phyloP scores from a whole-genome alignment of 306 rosid species.

The Casuarina equisetifolia region DNA sequence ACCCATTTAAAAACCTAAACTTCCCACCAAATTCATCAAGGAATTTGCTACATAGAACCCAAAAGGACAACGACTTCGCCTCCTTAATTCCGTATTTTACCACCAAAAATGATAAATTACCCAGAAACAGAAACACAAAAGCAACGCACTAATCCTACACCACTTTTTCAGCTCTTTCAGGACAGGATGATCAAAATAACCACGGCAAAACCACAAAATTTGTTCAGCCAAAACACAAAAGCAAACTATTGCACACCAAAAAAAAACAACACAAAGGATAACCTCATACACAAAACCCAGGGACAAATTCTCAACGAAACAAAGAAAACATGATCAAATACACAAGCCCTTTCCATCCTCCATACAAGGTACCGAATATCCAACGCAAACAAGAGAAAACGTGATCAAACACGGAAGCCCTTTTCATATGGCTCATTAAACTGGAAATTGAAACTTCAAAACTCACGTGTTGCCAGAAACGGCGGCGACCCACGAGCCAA shows the following conservation, averaged over 20 bases:
- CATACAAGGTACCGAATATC: not conserved
- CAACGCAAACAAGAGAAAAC: no score
- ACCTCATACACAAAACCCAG: not conserved
- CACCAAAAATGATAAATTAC: not conserved
- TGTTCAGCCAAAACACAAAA: conserved; percentile 10
- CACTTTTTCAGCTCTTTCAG: conserved; percentile 7
- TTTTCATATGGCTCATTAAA: no score
- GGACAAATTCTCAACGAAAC: not conserved
- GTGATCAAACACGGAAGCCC: no score
- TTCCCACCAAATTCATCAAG: conserved; percentile 29
- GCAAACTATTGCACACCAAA: not conserved
- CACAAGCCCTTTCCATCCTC: conserved; percentile 13
- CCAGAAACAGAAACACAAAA: not conserved
- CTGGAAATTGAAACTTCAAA: not conserved
- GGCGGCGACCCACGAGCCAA: conserved; percentile 25
- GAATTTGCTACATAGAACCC: conserved; percentile 24
- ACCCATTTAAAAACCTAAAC: conserved; percentile 20
- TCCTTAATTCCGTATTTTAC: conserved; percentile 10
- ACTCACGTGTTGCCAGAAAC: conserved; percentile 36
- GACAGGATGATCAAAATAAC: conserved; percentile 23
- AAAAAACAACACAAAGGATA: not conserved
- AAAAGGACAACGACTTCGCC: conserved; percentile 1
- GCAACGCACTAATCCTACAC: conserved; percentile 4
- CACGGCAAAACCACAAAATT: not conserved
- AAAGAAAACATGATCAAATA: conserved; percentile 20